phyloP scores from a whole-genome alignment of 495 filamentous ascomycete genomes.

The Aspergillus sclerotiicarbonarius region DNA sequence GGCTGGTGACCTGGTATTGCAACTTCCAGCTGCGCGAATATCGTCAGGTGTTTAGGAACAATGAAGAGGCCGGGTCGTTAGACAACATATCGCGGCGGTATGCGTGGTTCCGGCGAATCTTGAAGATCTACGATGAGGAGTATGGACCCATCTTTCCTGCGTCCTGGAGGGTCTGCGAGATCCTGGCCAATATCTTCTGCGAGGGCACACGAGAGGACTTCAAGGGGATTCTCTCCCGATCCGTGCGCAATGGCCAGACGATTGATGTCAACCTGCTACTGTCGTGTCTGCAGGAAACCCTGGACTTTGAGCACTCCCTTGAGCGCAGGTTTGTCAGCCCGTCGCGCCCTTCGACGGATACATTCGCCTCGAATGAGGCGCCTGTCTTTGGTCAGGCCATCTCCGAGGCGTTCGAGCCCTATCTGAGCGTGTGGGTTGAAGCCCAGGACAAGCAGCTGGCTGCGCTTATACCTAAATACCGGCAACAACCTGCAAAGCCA shows the following conservation, averaged over 20 bases:
- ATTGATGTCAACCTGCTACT: conserved; percentile 91
- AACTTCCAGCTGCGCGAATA: conserved; percentile 97
- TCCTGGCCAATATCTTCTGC: conserved; percentile 88
- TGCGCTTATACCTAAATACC: conserved; percentile 84
- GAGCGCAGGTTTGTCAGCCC: conserved; percentile 79
- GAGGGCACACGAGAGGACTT: conserved; percentile 95
- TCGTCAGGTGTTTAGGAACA: conserved; percentile 89
- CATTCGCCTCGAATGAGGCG: conserved; percentile 75
- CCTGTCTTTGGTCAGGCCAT: conserved; percentile 87
- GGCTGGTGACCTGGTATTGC: conserved; percentile 94
- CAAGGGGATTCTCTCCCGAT: conserved; percentile 84
- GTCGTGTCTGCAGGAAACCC: conserved; percentile 90
- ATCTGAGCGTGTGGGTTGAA: conserved; percentile 95
- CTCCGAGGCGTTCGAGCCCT: conserved; percentile 96
- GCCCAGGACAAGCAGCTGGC: conserved; percentile 90
- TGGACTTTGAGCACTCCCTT: conserved; percentile 93
- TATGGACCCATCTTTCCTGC: conserved; percentile 85
- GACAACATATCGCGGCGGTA: conserved; percentile 96
- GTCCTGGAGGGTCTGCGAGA: conserved; percentile 87
- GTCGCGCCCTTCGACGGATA: conserved; percentile 86
- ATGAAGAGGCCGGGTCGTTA: conserved; percentile 93
- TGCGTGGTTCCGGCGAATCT: conserved; percentile 92
- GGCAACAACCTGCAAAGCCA: conserved; percentile 73
- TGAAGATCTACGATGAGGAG: conserved; percentile 95
- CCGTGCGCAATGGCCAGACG: conserved; percentile 79